phyloP scores from a whole-genome alignment of 2,329 filamentous ascomycete genomes.

The Aspergillus flavus region DNA sequence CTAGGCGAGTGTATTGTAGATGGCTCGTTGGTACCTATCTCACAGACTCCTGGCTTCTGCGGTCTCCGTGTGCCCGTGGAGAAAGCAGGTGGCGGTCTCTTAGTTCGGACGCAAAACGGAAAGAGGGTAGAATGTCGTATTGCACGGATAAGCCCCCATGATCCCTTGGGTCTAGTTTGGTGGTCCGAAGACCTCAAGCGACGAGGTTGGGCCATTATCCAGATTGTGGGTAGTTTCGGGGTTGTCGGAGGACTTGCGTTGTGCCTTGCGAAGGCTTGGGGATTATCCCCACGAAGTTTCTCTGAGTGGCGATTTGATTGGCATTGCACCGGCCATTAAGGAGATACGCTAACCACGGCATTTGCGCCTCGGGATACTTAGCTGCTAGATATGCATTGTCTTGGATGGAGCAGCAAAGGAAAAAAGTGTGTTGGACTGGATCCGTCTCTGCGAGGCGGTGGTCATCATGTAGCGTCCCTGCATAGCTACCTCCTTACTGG shows the following conservation, averaged over 20 bases:
- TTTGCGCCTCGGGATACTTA: neutral
- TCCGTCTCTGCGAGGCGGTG: neutral
- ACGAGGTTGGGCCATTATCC: slow-evolving; percentile 68
- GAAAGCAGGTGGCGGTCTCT: slow-evolving; percentile 26
- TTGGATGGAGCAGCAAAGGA: neutral
- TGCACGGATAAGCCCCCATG: slow-evolving; percentile 58
- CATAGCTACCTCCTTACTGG: neutral
- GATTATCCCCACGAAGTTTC: slow-evolving; percentile 35
- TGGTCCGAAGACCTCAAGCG: slow-evolving; percentile 67
- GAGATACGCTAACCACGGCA: neutral
- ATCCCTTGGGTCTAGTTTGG: slow-evolving; percentile 77
- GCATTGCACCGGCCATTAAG: slow-evolving; percentile 18
- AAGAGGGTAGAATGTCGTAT: slow-evolving; percentile 37
- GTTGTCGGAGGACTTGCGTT: slow-evolving; percentile 72
- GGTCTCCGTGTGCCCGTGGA: slow-evolving; percentile 28
- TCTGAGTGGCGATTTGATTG: slow-evolving; percentile 35
- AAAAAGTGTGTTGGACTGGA: neutral
- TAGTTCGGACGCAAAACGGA: slow-evolving; percentile 27
- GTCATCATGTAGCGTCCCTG: neutral
- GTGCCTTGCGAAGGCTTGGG: slow-evolving; percentile 56
- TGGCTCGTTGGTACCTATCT: slow-evolving; percentile 61
- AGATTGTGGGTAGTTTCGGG: slow-evolving; percentile 73
- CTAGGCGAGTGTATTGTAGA: slow-evolving; percentile 69
- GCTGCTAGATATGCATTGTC: neutral
- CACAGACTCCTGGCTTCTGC: slow-evolving; percentile 37